Conservation (phyloP, 768 basidiomycete genomes). For the Gelatoporia subvermispora region DNA sequence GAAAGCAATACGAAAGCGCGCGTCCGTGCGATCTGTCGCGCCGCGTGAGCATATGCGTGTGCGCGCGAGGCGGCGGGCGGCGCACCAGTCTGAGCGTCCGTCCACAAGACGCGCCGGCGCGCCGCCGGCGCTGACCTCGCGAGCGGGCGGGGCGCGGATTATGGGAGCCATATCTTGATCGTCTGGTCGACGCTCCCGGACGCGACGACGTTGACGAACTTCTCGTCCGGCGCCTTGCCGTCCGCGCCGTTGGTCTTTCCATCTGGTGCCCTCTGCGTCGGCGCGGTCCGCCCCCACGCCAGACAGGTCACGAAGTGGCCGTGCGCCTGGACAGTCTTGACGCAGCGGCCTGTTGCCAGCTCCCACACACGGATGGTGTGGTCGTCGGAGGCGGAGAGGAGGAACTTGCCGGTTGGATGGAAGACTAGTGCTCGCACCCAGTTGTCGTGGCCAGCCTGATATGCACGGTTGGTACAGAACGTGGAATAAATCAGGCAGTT, state of each 20-base stretch:
- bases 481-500: conserved; percentile 50
- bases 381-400: conserved; percentile 56
- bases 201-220: conserved; percentile 38
- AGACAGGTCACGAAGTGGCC: conserved; percentile 17
- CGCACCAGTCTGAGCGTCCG: conserved; percentile 2
- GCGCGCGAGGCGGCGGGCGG: neutral
- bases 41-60: neutral
- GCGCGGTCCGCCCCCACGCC: conserved; percentile 11
- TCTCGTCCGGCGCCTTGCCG: conserved; percentile 39
- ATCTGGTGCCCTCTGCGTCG: conserved; percentile 22
- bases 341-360: conserved; percentile 46
- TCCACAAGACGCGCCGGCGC: neutral
- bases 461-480: conserved; percentile 32
- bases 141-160: neutral
- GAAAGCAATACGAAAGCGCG: neutral
- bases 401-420: conserved; percentile 52
- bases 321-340: conserved; percentile 37
- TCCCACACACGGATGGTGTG: conserved; percentile 58
- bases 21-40: neutral
- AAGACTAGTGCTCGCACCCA: conserved; percentile 56
- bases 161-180: conserved; percentile 22
- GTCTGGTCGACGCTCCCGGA: conserved; percentile 18
- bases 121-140: neutral
- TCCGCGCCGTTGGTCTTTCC: conserved; percentile 27
- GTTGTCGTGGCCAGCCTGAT: conserved; percentile 46